Percentiles rank a stretch among this genome's conserved stretches.
phyloP scores from a whole-genome alignment of 2,329 filamentous ascomycete genomes.

The Metarhizium robertsii region DNA sequence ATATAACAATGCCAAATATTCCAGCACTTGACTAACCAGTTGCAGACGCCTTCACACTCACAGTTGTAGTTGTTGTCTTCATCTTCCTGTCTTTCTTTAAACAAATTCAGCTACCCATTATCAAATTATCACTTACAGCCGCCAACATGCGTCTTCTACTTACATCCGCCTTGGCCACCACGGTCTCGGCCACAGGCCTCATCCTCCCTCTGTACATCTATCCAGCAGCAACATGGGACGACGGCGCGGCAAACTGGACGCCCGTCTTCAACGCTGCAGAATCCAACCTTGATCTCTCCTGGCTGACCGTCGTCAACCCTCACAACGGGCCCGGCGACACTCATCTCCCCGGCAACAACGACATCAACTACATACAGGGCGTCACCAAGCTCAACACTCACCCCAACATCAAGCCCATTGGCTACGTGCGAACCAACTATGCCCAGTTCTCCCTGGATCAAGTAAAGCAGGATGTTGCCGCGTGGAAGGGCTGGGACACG shows the following conservation, averaged over 20 bases:
- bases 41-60: no score
- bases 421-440: slow-evolving; percentile 16
- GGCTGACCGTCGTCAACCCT: slow-evolving; percentile 13
- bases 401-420: slow-evolving; percentile 13
- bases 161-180: not conserved
- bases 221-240: slow-evolving; percentile 10
- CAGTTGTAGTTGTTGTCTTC: no score
- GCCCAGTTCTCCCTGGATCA: slow-evolving; percentile 8
- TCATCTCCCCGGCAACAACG: slow-evolving; percentile 11
- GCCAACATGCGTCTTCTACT: not conserved
- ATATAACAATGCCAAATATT: no score
- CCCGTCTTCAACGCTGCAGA: slow-evolving; percentile 10
- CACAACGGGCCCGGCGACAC: slow-evolving; percentile 12
- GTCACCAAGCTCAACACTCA: slow-evolving; percentile 13
- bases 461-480: slow-evolving; percentile 13
- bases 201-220: slow-evolving; percentile 15
- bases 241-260: slow-evolving; percentile 14
- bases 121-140: not conserved
- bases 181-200: slow-evolving; percentile 9
- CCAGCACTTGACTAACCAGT: no score
- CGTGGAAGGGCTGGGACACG: slow-evolving; percentile 10
- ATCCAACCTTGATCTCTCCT: slow-evolving; percentile 6
- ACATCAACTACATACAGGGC: slow-evolving; percentile 13
- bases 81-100: no score
- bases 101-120: no score